Conservation (phyloP, 371 early-diverging fungal genomes). For the Lichtheimia ramosa region DNA sequence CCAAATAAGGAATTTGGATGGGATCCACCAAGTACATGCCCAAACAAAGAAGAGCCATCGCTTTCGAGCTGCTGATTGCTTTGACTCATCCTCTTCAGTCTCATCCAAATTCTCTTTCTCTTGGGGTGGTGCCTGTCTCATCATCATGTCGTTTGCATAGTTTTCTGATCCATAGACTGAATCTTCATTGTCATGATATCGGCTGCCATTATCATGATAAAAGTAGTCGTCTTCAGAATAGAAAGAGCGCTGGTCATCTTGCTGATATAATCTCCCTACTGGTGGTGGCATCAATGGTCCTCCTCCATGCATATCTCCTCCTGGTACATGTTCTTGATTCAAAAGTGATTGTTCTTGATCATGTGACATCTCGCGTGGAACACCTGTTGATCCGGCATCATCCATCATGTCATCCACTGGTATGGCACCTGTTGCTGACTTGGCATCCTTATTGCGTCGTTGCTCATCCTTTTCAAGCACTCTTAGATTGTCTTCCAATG, state of each 20-base stretch:
- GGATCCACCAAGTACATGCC: conserved; percentile 89
- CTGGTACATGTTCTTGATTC: conserved; percentile 16
- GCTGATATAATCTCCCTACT: conserved; percentile 18
- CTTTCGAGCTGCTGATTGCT: conserved; percentile 46
- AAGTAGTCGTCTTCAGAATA: conserved; percentile 66
- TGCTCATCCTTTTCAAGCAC: conserved; percentile 47
- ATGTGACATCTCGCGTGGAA: conserved; percentile 5
- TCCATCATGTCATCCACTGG: conserved; percentile 5
- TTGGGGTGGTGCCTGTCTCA: conserved; percentile 7
- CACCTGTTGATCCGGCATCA: conserved; percentile 1
- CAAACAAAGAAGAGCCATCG: conserved; percentile 86
- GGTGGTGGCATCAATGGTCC: conserved; percentile 36
- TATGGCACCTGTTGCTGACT: conserved; percentile 14
- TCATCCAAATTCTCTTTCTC: conserved; percentile 38
- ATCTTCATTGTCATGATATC: conserved; percentile 10
- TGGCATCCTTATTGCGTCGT: conserved; percentile 26
- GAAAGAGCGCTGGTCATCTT: conserved; percentile 66
- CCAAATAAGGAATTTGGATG: conserved; percentile 59
- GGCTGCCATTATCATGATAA: conserved; percentile 18
- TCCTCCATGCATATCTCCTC: conserved; percentile 23
- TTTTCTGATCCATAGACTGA: conserved; percentile 14
- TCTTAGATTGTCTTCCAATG: conserved; percentile 66
- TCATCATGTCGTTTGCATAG: conserved; percentile 14
- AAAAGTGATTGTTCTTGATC: conserved; percentile 12
- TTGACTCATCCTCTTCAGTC: conserved; percentile 44